phyloP scores from a whole-genome alignment of 345 rosid genomes.

The Arabis alpina region DNA sequence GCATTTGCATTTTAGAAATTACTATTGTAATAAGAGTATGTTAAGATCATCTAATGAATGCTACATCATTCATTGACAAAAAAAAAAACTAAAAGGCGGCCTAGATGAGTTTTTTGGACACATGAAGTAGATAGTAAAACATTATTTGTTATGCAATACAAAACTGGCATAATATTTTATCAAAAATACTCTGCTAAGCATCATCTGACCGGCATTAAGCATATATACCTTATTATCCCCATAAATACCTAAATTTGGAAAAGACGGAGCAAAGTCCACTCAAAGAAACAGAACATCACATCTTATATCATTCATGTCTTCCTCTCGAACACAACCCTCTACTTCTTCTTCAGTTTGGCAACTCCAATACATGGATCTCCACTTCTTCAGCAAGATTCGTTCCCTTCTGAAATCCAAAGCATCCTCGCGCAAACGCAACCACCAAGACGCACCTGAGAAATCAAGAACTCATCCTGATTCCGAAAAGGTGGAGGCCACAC shows the following conservation, averaged over 20 bases:
- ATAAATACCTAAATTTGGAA: slow-evolving; percentile 33
- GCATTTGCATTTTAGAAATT: background rate
- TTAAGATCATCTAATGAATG: background rate
- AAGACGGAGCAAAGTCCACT: slow-evolving; percentile 39
- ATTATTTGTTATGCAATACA: slow-evolving; percentile 6
- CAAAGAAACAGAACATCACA: slow-evolving; percentile 24
- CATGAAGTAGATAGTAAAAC: slow-evolving; percentile 1
- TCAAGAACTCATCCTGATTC: slow-evolving; percentile 26
- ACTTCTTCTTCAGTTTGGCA: slow-evolving; percentile 50
- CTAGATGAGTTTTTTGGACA: background rate
- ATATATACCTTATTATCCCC: slow-evolving; percentile 13
- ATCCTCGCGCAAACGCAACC: slow-evolving; percentile 41
- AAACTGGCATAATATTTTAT: background rate
- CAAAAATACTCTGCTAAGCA: too few species aligned
- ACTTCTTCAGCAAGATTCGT: slow-evolving; percentile 62
- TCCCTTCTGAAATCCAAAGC: slow-evolving; percentile 62
- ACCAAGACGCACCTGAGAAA: slow-evolving; percentile 29
- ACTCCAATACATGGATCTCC: slow-evolving; percentile 51
- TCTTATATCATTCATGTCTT: slow-evolving; percentile 39
- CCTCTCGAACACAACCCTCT: slow-evolving; percentile 45
- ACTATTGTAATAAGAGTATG: background rate
- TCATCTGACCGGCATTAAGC: slow-evolving; percentile 30
- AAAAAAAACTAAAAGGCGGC: background rate
- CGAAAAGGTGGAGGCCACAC: slow-evolving; percentile 10
- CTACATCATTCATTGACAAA: background rate